phyloP scores from a whole-genome alignment of 2,329 filamentous ascomycete species.

The Colletotrichum sp. region DNA sequence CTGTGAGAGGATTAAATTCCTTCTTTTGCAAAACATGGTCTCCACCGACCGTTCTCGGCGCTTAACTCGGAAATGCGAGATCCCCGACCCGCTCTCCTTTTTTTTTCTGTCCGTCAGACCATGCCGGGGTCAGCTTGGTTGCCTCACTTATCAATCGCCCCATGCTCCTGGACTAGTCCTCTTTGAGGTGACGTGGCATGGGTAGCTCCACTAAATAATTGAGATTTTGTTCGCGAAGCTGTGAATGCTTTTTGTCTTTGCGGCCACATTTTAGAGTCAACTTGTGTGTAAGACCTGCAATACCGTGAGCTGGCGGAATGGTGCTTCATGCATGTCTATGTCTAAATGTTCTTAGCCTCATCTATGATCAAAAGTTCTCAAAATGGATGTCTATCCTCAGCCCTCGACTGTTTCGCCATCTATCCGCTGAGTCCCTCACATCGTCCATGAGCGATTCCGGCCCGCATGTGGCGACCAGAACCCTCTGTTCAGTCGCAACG shows the following conservation, averaged over 20 bases:
- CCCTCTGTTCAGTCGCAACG: neutral
- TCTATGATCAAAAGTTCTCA: neutral
- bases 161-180: neutral
- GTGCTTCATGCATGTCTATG: neutral
- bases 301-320: neutral
- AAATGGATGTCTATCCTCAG: neutral
- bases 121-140: neutral
- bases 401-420: neutral
- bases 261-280: neutral
- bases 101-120: neutral
- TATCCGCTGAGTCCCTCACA: neutral
- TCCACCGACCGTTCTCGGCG: neutral
- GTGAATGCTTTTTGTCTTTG: neutral
- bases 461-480: neutral
- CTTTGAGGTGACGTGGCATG: neutral
- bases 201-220: neutral
- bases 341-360: neutral
- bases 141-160: neutral
- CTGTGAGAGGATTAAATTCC: neutral
- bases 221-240: neutral
- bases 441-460: neutral
- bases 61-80: neutral
- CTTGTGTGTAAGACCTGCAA: neutral
- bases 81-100: neutral
- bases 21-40: neutral